Base-by-base conservation (phyloP, 305 asterid genomes). In the Solanum hybrid region DNA sequence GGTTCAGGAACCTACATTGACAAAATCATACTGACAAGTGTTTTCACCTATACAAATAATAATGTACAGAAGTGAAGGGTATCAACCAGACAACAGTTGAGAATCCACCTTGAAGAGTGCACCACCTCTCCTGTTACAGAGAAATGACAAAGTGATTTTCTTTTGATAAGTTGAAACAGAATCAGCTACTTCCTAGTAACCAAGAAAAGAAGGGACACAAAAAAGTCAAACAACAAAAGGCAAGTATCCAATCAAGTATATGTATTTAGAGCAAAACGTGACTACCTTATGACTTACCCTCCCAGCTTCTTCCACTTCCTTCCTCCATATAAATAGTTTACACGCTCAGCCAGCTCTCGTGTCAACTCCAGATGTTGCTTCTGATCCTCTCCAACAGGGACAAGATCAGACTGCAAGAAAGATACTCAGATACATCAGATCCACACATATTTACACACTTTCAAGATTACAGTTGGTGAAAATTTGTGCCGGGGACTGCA, bases 321-420 rank as follows among this genome's bases (percentile, higher is more conserved):
- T 90, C 99, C 98, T 84, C 99, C 99, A 92, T 95, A 97, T 88
- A 95, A 91, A 94, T 94, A 90, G 91, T 97, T 97, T 90, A 97
- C 93, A 72, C 98, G 99, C 92, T 96, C 97, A 57, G 99, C 99
- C 91, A 98, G 89, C 90, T 98, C 98, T 87, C 99, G 92, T 89
- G 98, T 98, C 92, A 98, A 94, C 94, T 98, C 99, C 83, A 97
- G 94, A 93, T 98, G 99, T 90, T 98, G 99, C 93, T 97, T 97
- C 96, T 98, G 99, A 94, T 98, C 99, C 94, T 96, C 99, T 80
- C 98, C 99, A 82, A 98, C 99, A 51, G 99, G 99, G 78, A 98
- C 99, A 92, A 95, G 91, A 96, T 98, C 99, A 93, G 99, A 96
- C 99, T 97, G 98, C 98, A 94, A 65, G 87, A 89, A 36, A 89